Percentiles rank a stretch among this genome's conserved stretches.
Evolutionary conservation across 441 rosid species (phyloP).

Genomic region (Capsella rubella): DNA sequence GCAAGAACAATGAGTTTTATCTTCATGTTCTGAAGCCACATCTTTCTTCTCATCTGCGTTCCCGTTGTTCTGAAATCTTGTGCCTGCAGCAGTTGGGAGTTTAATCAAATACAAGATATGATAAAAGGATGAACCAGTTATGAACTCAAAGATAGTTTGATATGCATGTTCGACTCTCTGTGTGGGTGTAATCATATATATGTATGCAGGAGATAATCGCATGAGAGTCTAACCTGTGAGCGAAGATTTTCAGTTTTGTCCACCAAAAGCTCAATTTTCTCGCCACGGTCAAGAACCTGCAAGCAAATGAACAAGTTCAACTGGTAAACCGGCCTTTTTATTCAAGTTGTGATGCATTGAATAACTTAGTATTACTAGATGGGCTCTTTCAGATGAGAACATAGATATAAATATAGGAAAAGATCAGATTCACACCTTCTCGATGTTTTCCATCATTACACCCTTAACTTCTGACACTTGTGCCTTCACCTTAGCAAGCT

Average conservation of each 20-base stretch:
- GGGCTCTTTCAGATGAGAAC: neutral
- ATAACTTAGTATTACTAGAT: conserved; percentile 1
- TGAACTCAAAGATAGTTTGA: neutral
- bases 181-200: neutral
- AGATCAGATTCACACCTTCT: conserved; percentile 53
- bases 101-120: conserved; percentile 1
- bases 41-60: conserved; percentile 89
- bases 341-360: conserved; percentile 1
- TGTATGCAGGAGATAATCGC: neutral
- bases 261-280: conserved; percentile 92
- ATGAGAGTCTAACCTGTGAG: conserved; percentile 67
- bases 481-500: conserved; percentile 77
- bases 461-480: conserved; percentile 80
- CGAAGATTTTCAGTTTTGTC: conserved; percentile 97
- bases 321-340: neutral
- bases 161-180: neutral
- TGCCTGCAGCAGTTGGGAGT: conserved; percentile 58
- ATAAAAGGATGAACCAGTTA: conserved; percentile 9
- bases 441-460: conserved; percentile 86
- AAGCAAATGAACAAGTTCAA: conserved; percentile 32
- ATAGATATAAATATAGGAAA: neutral
- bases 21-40: conserved; percentile 99
- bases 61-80: conserved; percentile 95
- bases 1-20: conserved; percentile 87
- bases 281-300: conserved; percentile 99